Conservation (phyloP, 2,329 filamentous ascomycete species). For the Nemania diffusa region DNA sequence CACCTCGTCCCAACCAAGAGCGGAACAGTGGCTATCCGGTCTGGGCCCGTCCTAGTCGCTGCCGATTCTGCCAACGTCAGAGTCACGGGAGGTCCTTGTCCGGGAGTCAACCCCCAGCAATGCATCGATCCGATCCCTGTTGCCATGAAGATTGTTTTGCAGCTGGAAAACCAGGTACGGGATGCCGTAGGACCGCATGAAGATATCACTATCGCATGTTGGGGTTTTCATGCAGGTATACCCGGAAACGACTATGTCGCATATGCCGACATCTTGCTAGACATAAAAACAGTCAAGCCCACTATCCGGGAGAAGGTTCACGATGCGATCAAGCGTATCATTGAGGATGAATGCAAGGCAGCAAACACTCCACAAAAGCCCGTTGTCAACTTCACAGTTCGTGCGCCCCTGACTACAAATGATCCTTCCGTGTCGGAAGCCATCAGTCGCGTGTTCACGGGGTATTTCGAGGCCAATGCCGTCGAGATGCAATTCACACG, state of each 20-base stretch:
- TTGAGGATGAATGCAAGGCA: constrained; percentile 14
- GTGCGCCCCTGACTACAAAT: constrained; percentile 9
- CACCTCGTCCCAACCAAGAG: constrained; percentile 47
- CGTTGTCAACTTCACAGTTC: constrained; percentile 2
- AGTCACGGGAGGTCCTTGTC: constrained; percentile 29
- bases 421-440: constrained; percentile 9
- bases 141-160: neutral
- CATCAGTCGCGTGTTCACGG: neutral
- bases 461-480: constrained; percentile 1
- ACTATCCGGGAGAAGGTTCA: constrained; percentile 11
- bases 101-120: constrained; percentile 3
- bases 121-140: neutral
- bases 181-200: constrained; percentile 32
- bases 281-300: constrained; percentile 11
- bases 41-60: neutral
- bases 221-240: constrained; percentile 12
- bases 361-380: constrained; percentile 13
- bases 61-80: constrained; percentile 42
- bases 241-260: constrained; percentile 10
- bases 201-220: constrained; percentile 42
- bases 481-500: constrained; percentile 11
- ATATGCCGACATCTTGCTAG: constrained; percentile 11
- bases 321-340: neutral
- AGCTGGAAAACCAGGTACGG: neutral
- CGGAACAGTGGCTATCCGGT: constrained; percentile 34